A percentile compares a stretch with the other conserved stretches of the same genome.
phyloP scores from a whole-genome alignment of 805 yeast genomes.

The Candida incommunis region DNA sequence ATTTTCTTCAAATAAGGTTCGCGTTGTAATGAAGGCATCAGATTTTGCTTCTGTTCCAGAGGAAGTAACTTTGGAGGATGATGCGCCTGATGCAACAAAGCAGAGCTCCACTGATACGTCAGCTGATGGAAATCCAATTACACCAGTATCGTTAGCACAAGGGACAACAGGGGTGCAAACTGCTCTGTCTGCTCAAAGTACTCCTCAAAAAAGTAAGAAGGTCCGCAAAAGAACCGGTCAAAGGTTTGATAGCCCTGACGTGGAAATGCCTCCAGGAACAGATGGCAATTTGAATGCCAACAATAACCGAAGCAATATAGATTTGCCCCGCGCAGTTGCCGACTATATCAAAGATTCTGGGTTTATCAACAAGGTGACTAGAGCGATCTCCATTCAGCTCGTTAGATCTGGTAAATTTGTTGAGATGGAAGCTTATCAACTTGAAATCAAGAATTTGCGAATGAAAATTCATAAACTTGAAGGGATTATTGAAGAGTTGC shows the following conservation, averaged over 20 bases:
- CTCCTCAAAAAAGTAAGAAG: neutral
- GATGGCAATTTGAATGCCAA: too few species aligned
- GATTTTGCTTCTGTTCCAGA: conserved; percentile 11
- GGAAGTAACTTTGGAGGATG: neutral
- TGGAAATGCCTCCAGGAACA: neutral
- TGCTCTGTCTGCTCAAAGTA: neutral
- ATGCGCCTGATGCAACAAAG: too few species aligned
- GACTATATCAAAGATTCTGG: neutral
- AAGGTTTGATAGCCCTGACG: neutral
- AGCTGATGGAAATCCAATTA: neutral
- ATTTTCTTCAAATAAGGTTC: conserved; percentile 6
- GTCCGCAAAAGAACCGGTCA: neutral
- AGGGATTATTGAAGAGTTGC: neutral
- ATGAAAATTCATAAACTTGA: neutral
- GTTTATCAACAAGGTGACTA: neutral
- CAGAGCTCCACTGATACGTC: too few species aligned
- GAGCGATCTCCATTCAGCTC: neutral
- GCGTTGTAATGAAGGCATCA: conserved; percentile 18
- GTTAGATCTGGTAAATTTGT: neutral
- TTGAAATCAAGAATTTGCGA: neutral
- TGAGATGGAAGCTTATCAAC: neutral
- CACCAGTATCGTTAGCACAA: neutral
- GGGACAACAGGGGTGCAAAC: neutral
- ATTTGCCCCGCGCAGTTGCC: neutral
- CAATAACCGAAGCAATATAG: neutral